Evolutionary conservation across 306 rosid species (phyloP).

Genomic region (Quercus robur): DNA sequence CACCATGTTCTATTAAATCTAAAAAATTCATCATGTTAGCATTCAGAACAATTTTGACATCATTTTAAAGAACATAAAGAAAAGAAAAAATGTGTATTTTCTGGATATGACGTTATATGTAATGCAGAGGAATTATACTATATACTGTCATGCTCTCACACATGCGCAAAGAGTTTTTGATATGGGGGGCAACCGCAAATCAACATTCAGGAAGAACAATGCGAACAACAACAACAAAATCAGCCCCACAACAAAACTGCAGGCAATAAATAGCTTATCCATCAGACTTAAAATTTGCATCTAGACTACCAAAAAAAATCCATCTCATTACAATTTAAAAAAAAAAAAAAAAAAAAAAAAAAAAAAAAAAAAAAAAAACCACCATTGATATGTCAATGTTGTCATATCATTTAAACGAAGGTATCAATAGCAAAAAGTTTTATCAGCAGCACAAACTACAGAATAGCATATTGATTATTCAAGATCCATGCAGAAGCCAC

Average conservation of each 20-base stretch:
- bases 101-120: background rate
- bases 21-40: no score
- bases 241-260: background rate
- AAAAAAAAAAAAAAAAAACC: background rate
- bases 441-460: background rate
- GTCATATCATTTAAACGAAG: background rate
- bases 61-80: background rate
- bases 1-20: no score
- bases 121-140: background rate
- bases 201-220: background rate
- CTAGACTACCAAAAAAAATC: background rate
- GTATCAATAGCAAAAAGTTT: no score
- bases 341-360: background rate
- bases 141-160: background rate
- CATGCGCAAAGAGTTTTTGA: background rate
- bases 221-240: background rate
- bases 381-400: background rate
- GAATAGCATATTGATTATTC: background rate
- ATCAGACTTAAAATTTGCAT: background rate
- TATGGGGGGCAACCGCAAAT: background rate
- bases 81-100: background rate
- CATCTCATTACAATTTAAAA: no score
- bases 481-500: background rate
- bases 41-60: background rate
- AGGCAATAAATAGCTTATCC: background rate